A percentile compares a stretch with the other conserved stretches of the same genome.
phyloP scores from a whole-genome alignment of 768 basidiomycete genomes.

The Xanthoconium stramineum region DNA sequence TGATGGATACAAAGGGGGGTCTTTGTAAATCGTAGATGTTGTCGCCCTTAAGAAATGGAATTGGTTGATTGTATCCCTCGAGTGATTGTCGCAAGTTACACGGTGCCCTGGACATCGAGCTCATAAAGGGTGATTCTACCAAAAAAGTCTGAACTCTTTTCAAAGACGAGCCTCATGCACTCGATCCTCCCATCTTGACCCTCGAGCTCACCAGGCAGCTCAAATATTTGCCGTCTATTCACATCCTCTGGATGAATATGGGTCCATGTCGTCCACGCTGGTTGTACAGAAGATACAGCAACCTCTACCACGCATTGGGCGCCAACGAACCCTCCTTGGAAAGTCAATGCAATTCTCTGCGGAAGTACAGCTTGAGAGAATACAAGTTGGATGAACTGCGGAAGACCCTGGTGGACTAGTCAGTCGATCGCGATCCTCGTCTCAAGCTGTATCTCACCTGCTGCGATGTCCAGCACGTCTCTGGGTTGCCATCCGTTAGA shows the following conservation, averaged over 20 bases:
- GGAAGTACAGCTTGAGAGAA: slow-evolving; percentile 57
- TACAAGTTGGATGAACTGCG: slow-evolving; percentile 68
- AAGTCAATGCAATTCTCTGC: slow-evolving; percentile 56
- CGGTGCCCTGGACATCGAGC: slow-evolving; percentile 36
- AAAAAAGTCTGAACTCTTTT: slow-evolving; percentile 83
- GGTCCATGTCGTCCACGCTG: slow-evolving; percentile 49
- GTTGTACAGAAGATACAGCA: slow-evolving; percentile 29
- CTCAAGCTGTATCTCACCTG: slow-evolving; percentile 44
- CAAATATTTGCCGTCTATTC: slow-evolving; percentile 69
- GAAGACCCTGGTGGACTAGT: slow-evolving; percentile 55
- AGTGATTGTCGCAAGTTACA: slow-evolving; percentile 7
- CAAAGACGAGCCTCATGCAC: slow-evolving; percentile 66
- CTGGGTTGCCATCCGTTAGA: slow-evolving; percentile 65
- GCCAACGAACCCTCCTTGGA: slow-evolving; percentile 86
- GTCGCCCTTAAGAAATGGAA: slow-evolving; percentile 21
- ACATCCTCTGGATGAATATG: slow-evolving; percentile 77
- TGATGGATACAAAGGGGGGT: slow-evolving; percentile 2
- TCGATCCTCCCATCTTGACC: slow-evolving; percentile 29
- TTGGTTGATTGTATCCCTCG: slow-evolving; percentile 25
- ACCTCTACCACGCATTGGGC: slow-evolving; percentile 54
- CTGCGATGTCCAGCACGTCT: slow-evolving; percentile 85
- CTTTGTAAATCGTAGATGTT: slow-evolving; percentile 14
- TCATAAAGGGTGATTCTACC: slow-evolving; percentile 78
- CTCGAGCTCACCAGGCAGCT: slow-evolving; percentile 32
- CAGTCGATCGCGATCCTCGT: slow-evolving; percentile 2